Percentiles rank a stretch among this genome's conserved stretches.
phyloP scores from a whole-genome alignment of 1,284 basidiomycete genomes.

The Rugosomyces carneus region DNA sequence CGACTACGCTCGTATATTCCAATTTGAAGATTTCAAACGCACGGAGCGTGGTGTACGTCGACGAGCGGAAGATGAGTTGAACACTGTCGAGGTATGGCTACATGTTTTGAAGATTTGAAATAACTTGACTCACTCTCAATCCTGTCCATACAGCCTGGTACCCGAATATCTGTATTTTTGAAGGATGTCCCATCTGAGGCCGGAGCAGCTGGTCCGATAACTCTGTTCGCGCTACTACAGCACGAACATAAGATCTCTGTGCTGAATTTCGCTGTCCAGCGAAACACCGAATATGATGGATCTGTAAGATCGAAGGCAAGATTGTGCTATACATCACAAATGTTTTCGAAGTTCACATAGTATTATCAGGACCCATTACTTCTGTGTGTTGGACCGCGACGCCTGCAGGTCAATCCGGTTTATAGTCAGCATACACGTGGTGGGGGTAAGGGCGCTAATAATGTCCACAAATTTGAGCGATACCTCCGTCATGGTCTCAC shows the following conservation, averaged over 20 bases:
- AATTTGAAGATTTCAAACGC: slow-evolving; percentile 91
- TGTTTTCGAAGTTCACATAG: background rate
- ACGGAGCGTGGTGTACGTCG: slow-evolving; percentile 76
- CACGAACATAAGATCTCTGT: slow-evolving; percentile 98
- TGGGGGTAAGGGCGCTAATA: slow-evolving; percentile 87
- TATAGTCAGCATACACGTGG: slow-evolving; percentile 92
- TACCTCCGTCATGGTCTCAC: slow-evolving; percentile 83
- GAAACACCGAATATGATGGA: slow-evolving; percentile 92
- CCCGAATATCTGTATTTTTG: slow-evolving; percentile 69
- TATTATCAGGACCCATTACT: slow-evolving; percentile 74
- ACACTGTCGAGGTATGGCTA: slow-evolving; percentile 55
- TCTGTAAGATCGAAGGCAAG: slow-evolving; percentile 86
- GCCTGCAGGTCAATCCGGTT: slow-evolving; percentile 79
- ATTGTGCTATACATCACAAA: background rate
- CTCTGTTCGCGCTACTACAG: slow-evolving; percentile 81
- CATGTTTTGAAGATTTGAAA: background rate
- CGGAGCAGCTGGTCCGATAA: slow-evolving; percentile 45
- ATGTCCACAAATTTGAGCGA: slow-evolving; percentile 97
- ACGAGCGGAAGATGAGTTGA: slow-evolving; percentile 53
- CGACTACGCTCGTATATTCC: slow-evolving; percentile 94
- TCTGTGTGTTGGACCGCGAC: slow-evolving; percentile 84
- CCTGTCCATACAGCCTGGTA: slow-evolving; percentile 59
- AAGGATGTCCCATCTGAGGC: slow-evolving; percentile 65
- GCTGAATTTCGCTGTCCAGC: slow-evolving; percentile 87
- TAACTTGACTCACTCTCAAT: slow-evolving; percentile 5